phyloP scores from a whole-genome alignment of 768 basidiomycete species.

The Leccinum rimulosum region DNA sequence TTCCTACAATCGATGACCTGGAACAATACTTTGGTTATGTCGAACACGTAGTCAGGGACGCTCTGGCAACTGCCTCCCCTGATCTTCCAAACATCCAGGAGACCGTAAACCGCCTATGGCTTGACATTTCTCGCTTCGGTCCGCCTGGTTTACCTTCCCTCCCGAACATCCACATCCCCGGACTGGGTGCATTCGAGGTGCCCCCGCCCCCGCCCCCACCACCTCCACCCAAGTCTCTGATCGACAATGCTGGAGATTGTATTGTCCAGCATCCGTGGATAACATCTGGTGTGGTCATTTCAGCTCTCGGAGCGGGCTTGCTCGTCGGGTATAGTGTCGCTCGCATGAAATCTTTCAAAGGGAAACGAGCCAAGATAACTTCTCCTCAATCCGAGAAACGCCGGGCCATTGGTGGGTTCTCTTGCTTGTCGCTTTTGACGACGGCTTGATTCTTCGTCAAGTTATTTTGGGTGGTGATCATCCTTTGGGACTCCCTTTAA shows the following conservation, averaged over 20 bases:
- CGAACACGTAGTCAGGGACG: constrained; percentile 59
- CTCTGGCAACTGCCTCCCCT: constrained; percentile 53
- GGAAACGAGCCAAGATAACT: constrained; percentile 24
- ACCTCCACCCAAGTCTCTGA: constrained; percentile 45
- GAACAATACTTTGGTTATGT: constrained; percentile 68
- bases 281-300: constrained; percentile 50
- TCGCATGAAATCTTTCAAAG: constrained; percentile 20
- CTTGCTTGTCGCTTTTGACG: neutral
- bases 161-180: constrained; percentile 56
- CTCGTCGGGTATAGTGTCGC: constrained; percentile 52
- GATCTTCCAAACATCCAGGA: constrained; percentile 66
- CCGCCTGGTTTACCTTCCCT: constrained; percentile 46
- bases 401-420: constrained; percentile 42
- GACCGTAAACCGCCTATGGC: constrained; percentile 66
- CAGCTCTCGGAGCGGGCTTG: constrained; percentile 60
- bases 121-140: constrained; percentile 79
- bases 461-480: constrained; percentile 83
- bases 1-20: constrained; percentile 57
- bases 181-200: constrained; percentile 69
- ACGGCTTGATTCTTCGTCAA: constrained; percentile 27
- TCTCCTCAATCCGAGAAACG: constrained; percentile 39
- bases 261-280: constrained; percentile 59
- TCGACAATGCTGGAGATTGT: constrained; percentile 52
- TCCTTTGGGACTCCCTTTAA: constrained; percentile 66
- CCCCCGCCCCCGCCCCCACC: constrained; percentile 69